Evolutionary conservation across 164 flowering plant genomes (phyloP).

Genomic region (Magnolia officinalis): DNA sequence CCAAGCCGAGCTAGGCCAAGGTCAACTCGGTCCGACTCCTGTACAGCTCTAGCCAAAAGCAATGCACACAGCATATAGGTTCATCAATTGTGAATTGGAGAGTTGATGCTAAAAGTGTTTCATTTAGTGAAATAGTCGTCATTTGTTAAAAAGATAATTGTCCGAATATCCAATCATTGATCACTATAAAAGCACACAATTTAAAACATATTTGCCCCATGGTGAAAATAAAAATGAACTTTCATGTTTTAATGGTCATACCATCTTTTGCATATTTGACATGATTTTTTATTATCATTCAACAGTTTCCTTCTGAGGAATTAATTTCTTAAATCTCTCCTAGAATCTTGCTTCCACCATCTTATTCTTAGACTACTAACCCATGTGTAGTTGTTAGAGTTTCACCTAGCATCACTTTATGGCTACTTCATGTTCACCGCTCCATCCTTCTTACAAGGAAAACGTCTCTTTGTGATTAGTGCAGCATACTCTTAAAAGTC

Average conservation of each 20-base stretch:
- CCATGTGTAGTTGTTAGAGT: too few species aligned
- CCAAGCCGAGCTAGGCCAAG: too few species aligned
- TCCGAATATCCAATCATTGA: background rate
- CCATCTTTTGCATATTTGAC: background rate
- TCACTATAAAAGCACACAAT: background rate
- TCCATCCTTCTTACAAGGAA: too few species aligned
- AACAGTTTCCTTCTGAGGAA: background rate
- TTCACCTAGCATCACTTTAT: too few species aligned
- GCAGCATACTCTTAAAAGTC: too few species aligned
- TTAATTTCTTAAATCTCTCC: background rate
- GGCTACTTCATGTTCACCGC: too few species aligned
- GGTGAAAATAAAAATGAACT: background rate
- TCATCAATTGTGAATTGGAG: background rate
- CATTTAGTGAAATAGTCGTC: background rate
- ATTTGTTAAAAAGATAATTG: too few species aligned
- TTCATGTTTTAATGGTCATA: background rate
- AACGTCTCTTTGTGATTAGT: too few species aligned
- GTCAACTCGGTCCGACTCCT: too few species aligned
- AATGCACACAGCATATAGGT: background rate
- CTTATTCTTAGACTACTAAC: too few species aligned
- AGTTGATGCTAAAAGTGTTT: background rate
- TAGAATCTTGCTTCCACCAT: background rate
- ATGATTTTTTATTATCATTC: too few species aligned
- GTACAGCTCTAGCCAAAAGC: background rate
- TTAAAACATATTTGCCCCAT: background rate